Evolutionary conservation across 768 basidiomycete genomes (phyloP), one percentile per base, ranked within the genome.

Genomic region (Mycena haematopus): DNA sequence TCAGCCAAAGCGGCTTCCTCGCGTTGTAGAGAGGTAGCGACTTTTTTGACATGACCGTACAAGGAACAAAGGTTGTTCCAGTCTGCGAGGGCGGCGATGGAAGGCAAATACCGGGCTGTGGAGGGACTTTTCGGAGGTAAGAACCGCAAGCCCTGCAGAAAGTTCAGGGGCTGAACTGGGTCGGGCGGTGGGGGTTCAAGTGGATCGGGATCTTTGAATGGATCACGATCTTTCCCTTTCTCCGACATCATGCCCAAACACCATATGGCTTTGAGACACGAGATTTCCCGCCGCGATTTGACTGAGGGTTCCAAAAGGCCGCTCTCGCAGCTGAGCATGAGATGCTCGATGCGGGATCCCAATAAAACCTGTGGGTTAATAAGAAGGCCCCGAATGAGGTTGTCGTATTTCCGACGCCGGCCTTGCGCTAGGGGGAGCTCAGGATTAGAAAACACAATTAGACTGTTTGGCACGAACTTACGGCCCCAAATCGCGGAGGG

Each of bases 61-160:
- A 67, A 9, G 15, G 66, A 56, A 40, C 66, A 67, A 9, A 67
- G 59, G 17, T 63, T 60, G 59, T 62, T 67, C 66, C 66, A 67
- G 3, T 61, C 44, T 14, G 52, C 44, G 2, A 67, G 59, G 8
- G 66, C 62, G 19, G 54, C 47, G 22, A 67, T 67, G 0, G 66
- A 67, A 5, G 58, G 59, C n/a, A 67, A 25, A 56, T 67, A 67
- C 24, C 25, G 52, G 13, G 58, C 56, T 10, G 56, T 60, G 17
- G n/a, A 11, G 4, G 31, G 2, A 9, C 50, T 54, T 17, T 40
- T 25, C 4, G 62, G 52, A 10, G 62, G 62, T 8, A 67, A 33
- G 29, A 58, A 62, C 1, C 53, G 53, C 14, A 52, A 46, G 24
- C 47, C 52, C 24, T 58, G 36, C 29, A 67, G 27, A 33, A 55